Base-by-base conservation (phyloP, 163 green algal genomes). In the Prototheca cutis region DNA sequence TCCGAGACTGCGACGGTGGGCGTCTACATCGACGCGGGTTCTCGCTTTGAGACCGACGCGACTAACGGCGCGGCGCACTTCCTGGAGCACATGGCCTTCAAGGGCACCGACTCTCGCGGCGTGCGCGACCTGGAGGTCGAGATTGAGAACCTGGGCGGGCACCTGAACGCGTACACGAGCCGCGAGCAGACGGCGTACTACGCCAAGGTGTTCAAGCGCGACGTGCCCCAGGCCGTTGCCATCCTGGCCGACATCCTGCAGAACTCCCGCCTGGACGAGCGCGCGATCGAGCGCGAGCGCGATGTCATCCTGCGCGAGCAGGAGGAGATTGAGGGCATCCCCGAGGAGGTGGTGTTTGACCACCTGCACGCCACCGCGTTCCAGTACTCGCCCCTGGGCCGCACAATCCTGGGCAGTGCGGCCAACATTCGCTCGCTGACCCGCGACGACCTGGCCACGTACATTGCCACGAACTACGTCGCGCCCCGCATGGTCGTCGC, bases 31-130 rank as follows among this genome's bases (percentile, higher is more conserved):
- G 94, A 98, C 77, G 90, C 90, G 27, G 93, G 93, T 45, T 90
- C 76, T 66, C 75, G 91, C 33, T 98, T 93, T 66, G 91, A 97
- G 80, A 91, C 71, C 2, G 87, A 88, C 32, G 74, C 73, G 36
- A 96, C 87, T 70, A 98, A 98, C 65, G 93, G 93, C 42, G 89
- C 87, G 8, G 93, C 93, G 2, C 93, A 99, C 69, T 98, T 99
- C 67, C 78, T 99, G 63, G 93, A 99, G 80, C 93, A 99, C 79
- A 95, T 99, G 80, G 86, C 91, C 6, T 99, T 99, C 80, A 99
- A 99, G 77, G 93, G 93, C 39, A 99, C 93, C 29, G 27, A 15
- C 30, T 28, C 58, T 48, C 77, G 88, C 34, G 84, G 65, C 6
- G 79, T 83, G 49, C 82, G 79, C 56, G 78, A 90, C 54, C 76